Conservation (phyloP, 208 protist species). For the Tritrichomonas musculus region DNA sequence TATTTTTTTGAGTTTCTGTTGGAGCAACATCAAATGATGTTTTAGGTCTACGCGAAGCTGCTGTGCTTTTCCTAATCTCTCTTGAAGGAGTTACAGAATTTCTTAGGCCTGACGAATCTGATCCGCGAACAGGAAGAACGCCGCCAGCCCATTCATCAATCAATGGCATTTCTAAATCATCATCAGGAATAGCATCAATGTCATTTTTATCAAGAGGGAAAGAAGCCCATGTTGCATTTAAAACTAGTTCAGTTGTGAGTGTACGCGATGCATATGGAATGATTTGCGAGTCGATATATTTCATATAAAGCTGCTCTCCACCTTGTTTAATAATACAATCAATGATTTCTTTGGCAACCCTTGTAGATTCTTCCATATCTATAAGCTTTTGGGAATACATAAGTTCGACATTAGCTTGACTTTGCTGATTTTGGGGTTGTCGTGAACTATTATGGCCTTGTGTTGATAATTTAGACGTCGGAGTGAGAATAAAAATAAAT, state of each 20-base stretch:
- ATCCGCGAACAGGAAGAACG: background rate
- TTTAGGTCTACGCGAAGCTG: background rate
- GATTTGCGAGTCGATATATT: background rate
- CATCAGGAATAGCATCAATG: background rate
- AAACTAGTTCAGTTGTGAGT: background rate
- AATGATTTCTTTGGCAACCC: background rate
- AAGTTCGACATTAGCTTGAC: too few relatives aligned
- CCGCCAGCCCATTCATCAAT: constrained; percentile 28
- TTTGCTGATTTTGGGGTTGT: too few relatives aligned
- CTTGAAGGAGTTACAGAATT: background rate
- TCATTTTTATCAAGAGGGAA: background rate
- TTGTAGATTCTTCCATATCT: background rate
- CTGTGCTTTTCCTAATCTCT: background rate
- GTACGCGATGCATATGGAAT: background rate
- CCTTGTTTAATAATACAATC: background rate
- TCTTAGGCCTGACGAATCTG: background rate
- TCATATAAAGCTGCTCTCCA: background rate
- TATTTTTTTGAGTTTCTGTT: background rate
- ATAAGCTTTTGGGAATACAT: too few relatives aligned
- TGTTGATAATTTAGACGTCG: too few relatives aligned
- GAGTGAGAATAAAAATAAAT: too few relatives aligned
- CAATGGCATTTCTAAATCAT: background rate
- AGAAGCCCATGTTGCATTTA: background rate
- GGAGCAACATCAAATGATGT: too few relatives aligned
- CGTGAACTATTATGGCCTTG: too few relatives aligned